Evolutionary conservation across 2,329 filamentous ascomycete species (phyloP), one percentile per base, ranked within the genome.

Genomic region (Alternaria sp.): DNA sequence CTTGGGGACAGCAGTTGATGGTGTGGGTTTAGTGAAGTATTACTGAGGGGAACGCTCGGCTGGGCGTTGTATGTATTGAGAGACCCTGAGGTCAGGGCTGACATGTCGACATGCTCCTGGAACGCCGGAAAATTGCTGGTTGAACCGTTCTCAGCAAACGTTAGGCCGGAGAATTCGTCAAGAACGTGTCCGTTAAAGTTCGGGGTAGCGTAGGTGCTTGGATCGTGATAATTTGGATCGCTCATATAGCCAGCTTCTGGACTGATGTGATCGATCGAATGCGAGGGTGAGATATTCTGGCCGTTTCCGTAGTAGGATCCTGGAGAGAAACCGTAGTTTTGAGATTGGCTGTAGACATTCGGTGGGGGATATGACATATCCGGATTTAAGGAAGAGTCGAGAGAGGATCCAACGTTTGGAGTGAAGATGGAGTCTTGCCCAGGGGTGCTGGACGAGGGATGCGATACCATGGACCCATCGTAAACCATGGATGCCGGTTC

Each of bases 251-350:
- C 70, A 27, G 64, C 57, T 41, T 79, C 75, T 9, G 78, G 75
- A 49, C 77, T 80, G 34, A 79, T 63, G 45, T 79, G 72, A 36
- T 79, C 78, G 57, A 74, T 69, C n/a, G 78, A 79, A 56, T 75
- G 73, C 28, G 76, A 76, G 25, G 78, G 78, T 8, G 78, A 80
- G 36, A 75, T 66, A 52, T 69, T 75, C 40, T 74, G 71, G 32
- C 71, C 73, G 57, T 70, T 70, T 50, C 67, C 69, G 60, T 67
- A 74, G 57, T 74, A 72, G 16, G 65, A 63, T 44, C 59, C 66
- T 41, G 75, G 73, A 4, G 75, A 76, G 9, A 78, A 67, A 57
- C 59, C 63, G 62, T 76, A 73, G 48, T 65, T 73, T 41, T 73
- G 69, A 32, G 63, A 44, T 44, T 72, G 73, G 52, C 66, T 65